A percentile compares a stretch with the other conserved stretches of the same genome.
phyloP scores from a whole-genome alignment of 2,329 filamentous ascomycete species.

The Coniochaeta sp. region DNA sequence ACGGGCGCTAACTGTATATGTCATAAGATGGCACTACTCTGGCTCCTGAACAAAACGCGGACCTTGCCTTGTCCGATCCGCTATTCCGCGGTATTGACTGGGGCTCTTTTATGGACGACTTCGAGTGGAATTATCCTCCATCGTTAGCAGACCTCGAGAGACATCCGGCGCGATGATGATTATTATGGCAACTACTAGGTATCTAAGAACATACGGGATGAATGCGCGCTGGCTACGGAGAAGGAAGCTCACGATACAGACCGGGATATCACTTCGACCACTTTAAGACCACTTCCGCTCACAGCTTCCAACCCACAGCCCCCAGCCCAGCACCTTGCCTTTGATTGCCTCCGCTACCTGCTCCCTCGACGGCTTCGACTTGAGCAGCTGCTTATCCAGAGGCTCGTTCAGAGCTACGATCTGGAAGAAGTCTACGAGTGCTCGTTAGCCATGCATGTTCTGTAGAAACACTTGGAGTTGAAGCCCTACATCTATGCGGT shows the following conservation, averaged over 20 bases:
- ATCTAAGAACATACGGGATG: not conserved
- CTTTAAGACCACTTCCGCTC: conserved; percentile 28
- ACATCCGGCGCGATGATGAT: not conserved
- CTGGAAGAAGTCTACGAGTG: conserved; percentile 34
- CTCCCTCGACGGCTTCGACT: conserved; percentile 29
- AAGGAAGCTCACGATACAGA: not conserved
- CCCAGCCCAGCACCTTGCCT: conserved; percentile 42
- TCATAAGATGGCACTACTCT: conserved; percentile 1
- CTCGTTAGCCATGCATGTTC: not conserved
- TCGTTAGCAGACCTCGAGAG: not conserved
- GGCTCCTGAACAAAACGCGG: conserved; percentile 6
- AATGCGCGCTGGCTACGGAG: not conserved
- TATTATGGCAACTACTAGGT: not conserved
- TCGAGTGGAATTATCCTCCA: conserved; percentile 29
- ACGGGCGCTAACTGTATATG: not conserved
- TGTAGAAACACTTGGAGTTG: not conserved
- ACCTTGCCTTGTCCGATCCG: conserved; percentile 19
- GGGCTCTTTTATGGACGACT: conserved; percentile 42
- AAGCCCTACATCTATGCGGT: conserved; percentile 35
- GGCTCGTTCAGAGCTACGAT: conserved; percentile 37
- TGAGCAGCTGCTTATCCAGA: conserved; percentile 28
- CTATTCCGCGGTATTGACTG: conserved; percentile 38
- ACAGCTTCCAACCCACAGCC: conserved; percentile 35
- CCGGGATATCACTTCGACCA: not conserved
- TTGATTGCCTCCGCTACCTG: conserved; percentile 33